Percentiles rank a stretch among this genome's conserved stretches.
These are phyloP conservation scores for Priceomyces carsonii DNA, from an alignment of 805 yeast genomes.

Conservation along the genomic window DNA sequence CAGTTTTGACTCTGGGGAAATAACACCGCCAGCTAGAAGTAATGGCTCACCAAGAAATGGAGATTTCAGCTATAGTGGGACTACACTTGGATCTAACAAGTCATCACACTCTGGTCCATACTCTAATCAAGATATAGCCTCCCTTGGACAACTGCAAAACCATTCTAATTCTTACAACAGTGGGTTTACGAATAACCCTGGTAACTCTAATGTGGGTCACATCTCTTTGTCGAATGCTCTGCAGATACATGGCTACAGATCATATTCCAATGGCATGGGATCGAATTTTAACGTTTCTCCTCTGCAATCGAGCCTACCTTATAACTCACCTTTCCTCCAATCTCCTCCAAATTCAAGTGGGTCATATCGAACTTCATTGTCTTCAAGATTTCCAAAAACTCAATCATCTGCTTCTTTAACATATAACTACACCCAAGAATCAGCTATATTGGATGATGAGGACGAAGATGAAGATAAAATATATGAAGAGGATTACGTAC, in stretches of 20 bases:
- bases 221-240: slow-evolving; percentile 4
- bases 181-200: neutral
- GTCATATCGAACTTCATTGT: slow-evolving; percentile 9
- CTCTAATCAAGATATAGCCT: neutral
- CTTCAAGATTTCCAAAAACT: slow-evolving; percentile 11
- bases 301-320: slow-evolving; percentile 4
- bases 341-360: slow-evolving; percentile 8
- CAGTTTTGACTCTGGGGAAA: slow-evolving; percentile 4
- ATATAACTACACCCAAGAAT: slow-evolving; percentile 9
- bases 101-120: slow-evolving; percentile 1
- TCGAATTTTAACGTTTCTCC: slow-evolving; percentile 7
- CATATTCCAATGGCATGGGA: slow-evolving; percentile 14
- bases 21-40: neutral
- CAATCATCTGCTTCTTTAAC: slow-evolving; percentile 14
- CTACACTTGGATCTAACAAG: neutral
- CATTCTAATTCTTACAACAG: slow-evolving; percentile 3
- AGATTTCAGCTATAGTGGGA: too few species aligned
- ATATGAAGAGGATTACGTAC: slow-evolving; percentile 76
- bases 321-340: slow-evolving; percentile 6
- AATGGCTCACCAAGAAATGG: too few species aligned
- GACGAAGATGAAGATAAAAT: slow-evolving; percentile 18
- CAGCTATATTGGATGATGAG: slow-evolving; percentile 33
- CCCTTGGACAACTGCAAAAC: slow-evolving; percentile 2
- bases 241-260: slow-evolving; percentile 7
- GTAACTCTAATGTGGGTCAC: slow-evolving; percentile 1